Conservation (phyloP, 352 stramenopile genomes). For the Pythium brassicae region DNA sequence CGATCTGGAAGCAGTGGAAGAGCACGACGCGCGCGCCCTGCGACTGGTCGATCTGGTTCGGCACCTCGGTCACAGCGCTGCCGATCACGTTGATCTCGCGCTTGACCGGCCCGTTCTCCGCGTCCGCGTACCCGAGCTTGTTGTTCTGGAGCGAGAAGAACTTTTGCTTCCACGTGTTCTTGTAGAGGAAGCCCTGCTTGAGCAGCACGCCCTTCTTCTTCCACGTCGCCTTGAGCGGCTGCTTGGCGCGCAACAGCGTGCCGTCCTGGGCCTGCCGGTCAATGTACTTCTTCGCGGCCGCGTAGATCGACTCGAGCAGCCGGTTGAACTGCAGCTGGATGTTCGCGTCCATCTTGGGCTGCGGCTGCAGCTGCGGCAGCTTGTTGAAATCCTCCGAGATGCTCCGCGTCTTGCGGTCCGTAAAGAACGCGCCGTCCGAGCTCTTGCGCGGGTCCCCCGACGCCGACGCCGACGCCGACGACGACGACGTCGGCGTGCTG, state of each 20-base stretch:
- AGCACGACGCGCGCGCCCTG: slow-evolving; percentile 78
- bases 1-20: slow-evolving; percentile 84
- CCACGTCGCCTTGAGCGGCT: slow-evolving; percentile 75
- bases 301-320: slow-evolving; percentile 81
- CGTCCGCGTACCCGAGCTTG: slow-evolving; percentile 79
- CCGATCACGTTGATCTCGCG: slow-evolving; percentile 86
- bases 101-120: slow-evolving; percentile 79
- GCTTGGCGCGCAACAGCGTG: slow-evolving; percentile 52
- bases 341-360: slow-evolving; percentile 84
- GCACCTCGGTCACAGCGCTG: slow-evolving; percentile 72
- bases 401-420: slow-evolving; percentile 63
- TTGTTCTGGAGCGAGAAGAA: slow-evolving; percentile 87
- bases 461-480: slow-evolving; percentile 39
- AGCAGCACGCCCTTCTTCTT: slow-evolving; percentile 87
- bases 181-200: slow-evolving; percentile 89
- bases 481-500: slow-evolving; percentile 54
- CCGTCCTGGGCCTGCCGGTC: slow-evolving; percentile 62
- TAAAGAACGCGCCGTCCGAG: slow-evolving; percentile 36
- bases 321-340: slow-evolving; percentile 82
- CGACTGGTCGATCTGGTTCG: slow-evolving; percentile 87
- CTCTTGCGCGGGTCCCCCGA: slow-evolving; percentile 37
- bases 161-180: slow-evolving; percentile 87
- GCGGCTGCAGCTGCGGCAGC: slow-evolving; percentile 28
- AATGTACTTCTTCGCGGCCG: slow-evolving; percentile 83
- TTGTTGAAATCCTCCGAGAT: slow-evolving; percentile 80